Evolutionary conservation across 2,329 filamentous ascomycete species (phyloP), one percentile per base, ranked within the genome.

Genomic region (Diaporthe citriasiana): DNA sequence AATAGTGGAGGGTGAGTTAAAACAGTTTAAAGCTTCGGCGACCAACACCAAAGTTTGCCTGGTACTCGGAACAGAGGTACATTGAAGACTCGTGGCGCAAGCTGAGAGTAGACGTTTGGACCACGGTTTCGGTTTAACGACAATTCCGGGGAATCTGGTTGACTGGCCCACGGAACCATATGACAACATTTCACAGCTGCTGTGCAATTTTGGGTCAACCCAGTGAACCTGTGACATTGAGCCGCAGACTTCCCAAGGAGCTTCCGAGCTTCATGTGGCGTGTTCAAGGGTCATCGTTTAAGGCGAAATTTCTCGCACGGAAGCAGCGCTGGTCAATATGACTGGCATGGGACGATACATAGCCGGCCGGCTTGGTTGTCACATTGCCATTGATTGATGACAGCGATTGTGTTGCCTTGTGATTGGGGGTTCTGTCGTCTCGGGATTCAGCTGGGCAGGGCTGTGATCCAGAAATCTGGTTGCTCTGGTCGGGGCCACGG

Each of bases 401-500:
- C 10, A 12, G 45, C 22, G 22, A 51, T 38, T 66, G 60, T 33
- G 30, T 51, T 10, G 42, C 27, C 27, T 50, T 30, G n/a, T 51
- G 45, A 66, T 51, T 53, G 60, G 45, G 22, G 63, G 15, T 7
- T 27, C 13, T 53, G n/a, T 53, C n/a, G 42, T 53, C 63, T 40
- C 47, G n/a, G 63, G n/a, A 53, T 53, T 40, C 47, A 68, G 47
- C 63, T 68, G 63, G 45, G 63, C 63, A 66, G 45, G 63, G 63
- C 63, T 66, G 45, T 35, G 47, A 38, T 66, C 60, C 60, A 66
- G 60, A 45, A 66, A 50, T 66, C 60, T 27, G 60, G 60, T 66
- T 45, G 60, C 33, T 35, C 22, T 38, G 63, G 45, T 12, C 17
- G 17, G 25, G 25, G 38, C 13, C 57, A 63, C 55, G 33, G 22